phyloP scores from a whole-genome alignment of 805 yeast species.

The Wickerhamomyces chambardii region DNA sequence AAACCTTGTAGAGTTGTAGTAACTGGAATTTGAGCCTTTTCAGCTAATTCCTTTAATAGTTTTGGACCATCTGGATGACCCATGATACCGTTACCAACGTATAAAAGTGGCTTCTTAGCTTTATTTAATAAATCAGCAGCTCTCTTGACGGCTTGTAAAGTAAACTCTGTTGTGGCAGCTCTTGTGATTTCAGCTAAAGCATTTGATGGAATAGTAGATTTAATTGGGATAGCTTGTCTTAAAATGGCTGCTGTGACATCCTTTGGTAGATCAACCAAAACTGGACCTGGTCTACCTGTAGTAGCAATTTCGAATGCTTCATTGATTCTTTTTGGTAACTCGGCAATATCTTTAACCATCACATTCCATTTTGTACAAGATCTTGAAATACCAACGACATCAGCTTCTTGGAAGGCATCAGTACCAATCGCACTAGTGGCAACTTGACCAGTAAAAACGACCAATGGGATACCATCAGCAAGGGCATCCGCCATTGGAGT shows the following conservation, averaged over 20 bases:
- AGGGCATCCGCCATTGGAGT: slow-evolving; percentile 99
- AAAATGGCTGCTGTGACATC: slow-evolving; percentile 93
- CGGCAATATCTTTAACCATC: slow-evolving; percentile 93
- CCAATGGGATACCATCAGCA: slow-evolving; percentile 95
- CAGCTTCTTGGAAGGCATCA: slow-evolving; percentile 99
- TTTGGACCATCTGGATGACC: slow-evolving; percentile 75
- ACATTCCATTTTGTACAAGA: slow-evolving; percentile 99
- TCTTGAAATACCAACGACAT: slow-evolving; percentile 92
- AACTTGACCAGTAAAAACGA: slow-evolving; percentile 96
- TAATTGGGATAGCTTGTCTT: slow-evolving; percentile 76
- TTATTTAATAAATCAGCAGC: slow-evolving; percentile 71
- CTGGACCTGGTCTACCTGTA: slow-evolving; percentile 97
- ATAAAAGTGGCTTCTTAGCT: slow-evolving; percentile 83
- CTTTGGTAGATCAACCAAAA: slow-evolving; percentile 93
- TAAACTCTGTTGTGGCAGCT: slow-evolving; percentile 64
- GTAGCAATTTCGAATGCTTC: slow-evolving; percentile 98
- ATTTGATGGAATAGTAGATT: slow-evolving; percentile 62
- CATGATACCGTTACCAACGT: slow-evolving; percentile 88
- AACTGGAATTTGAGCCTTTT: slow-evolving; percentile 89
- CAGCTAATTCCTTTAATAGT: slow-evolving; percentile 74
- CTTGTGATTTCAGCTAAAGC: slow-evolving; percentile 65
- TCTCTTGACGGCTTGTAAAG: slow-evolving; percentile 61
- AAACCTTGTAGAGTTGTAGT: slow-evolving; percentile 92
- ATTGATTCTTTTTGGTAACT: slow-evolving; percentile 89
- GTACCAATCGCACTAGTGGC: slow-evolving; percentile 95